Base-by-base conservation (phyloP, 2,329 filamentous ascomycete species). In the Talaromyces pinophilus region DNA sequence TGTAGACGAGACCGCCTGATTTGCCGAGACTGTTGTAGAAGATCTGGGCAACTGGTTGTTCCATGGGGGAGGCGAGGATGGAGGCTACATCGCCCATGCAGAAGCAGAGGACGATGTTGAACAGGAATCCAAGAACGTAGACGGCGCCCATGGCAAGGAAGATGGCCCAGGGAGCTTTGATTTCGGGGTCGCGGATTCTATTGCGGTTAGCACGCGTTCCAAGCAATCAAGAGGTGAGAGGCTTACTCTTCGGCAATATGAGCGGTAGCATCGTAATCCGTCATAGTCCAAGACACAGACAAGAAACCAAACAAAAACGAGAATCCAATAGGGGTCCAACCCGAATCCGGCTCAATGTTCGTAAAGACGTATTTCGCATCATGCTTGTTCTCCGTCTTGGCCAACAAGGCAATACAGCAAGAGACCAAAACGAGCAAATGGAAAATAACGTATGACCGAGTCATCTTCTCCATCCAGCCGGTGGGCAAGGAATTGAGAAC, bases 231-330 rank as follows among this genome's bases (percentile, higher is more conserved):
- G 60, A 40, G 10, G n/a, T 28, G 3, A 13, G 22, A 17, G 17
- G 67, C 66, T 65, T 67, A 72, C 74, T 86, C 84, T 71, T 86
- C 84, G 8, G 82, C 81, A 62, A 85, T 85, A 70, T 80, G 78
- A 17, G 79, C 78, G 0, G 79, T 80, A 6, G 80, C 80, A 59
- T 77, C 83, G 71, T 84, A 85, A 70, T 84, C 82, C 3, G 84
- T 87, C 85, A 87, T 87, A 63, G 84, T 87, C 85, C 85, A 88
- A 22, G 82, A 82, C 44, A 86, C 85, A 1, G 83, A 85, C 30
- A 88, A 76, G 72, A 86, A 87, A n/a, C 85, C 85, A 67, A 87
- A 87, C n/a, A 87, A 72, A 72, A 85, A 87, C 2, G 83, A 84
- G 73, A 84, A 87, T 25, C 85, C 85, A 2, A 80, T 75, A 0